Base-by-base conservation (phyloP, 768 basidiomycete species). In the Boletus sp. region DNA sequence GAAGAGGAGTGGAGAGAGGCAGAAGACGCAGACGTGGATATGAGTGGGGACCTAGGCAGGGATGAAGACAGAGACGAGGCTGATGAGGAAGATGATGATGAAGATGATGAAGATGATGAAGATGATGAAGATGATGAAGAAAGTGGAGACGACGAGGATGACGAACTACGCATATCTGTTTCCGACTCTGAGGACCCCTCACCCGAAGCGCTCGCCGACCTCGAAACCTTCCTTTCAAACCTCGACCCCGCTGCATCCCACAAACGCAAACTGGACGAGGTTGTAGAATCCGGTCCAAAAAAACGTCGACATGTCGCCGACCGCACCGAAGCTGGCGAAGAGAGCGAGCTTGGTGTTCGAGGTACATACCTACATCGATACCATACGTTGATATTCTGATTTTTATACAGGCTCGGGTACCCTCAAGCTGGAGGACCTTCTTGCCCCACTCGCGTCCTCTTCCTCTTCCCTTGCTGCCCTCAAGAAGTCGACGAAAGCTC, bases 301-400 rank as follows among this genome's bases (percentile, higher is more conserved):
- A 89, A 87, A 67, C 83, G 90, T 36, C 71, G 77, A 10, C 73
- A 83, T 1, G 66, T 93, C 50, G 75, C 80, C 54, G 92, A 94
- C 65, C 81, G 82, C 50, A 92, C 87, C 3, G 88, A 91, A 64
- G 83, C 86, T 30, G 92, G 90, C 7, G 80, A 80, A 32, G 94
- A 94, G 68, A 86, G 85, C 64, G 92, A 94, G 65, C 95, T 94
- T 67, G 83, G 82, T 11, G 81, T 82, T 42, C 77, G 77, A 64
- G 81, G 85, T 85, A 66, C 15, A 17, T 15, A 17, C 7, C 15
- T 49, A 12, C 35, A 12, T 24, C 12, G 20, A 20, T 39, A 5
- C 6, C 2, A 12, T 30, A 35, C 4, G 0, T 50, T 64, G n/a
- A 36, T n/a, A 9, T 46, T 39, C 46, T 55, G 47, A 55, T 36